phyloP scores from a whole-genome alignment of 1,284 basidiomycete species.

The Puccinia coronata region DNA sequence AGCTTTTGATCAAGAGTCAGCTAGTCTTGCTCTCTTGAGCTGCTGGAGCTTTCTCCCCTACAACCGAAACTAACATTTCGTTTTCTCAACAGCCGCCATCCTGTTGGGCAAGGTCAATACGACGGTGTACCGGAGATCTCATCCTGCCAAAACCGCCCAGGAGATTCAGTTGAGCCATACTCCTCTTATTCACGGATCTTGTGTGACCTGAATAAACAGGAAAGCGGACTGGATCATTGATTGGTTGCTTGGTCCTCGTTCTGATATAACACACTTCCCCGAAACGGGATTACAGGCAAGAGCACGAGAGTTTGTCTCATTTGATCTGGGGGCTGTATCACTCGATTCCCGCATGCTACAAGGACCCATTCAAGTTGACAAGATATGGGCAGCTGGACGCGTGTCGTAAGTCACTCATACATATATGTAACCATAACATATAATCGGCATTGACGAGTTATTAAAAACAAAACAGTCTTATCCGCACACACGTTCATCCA shows the following conservation, averaged over 20 bases:
- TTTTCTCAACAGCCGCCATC: conserved; percentile 4
- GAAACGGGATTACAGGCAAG: too few species aligned
- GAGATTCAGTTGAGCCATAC: conserved; percentile 39
- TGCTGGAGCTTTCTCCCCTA: too few species aligned
- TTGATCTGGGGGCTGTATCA: conserved; percentile 23
- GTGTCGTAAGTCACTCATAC: conserved; percentile 30
- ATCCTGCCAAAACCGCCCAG: conserved; percentile 19
- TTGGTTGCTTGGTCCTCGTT: neutral
- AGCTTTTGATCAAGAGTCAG: conserved; percentile 43
- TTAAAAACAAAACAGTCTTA: conserved; percentile 17
- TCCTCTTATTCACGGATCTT: too few species aligned
- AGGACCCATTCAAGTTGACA: conserved; percentile 30
- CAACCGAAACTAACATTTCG: too few species aligned
- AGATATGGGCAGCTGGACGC: conserved; percentile 18
- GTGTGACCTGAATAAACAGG: neutral
- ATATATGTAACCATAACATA: neutral
- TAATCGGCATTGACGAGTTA: neutral
- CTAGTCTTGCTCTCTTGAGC: neutral
- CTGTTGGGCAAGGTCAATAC: conserved; percentile 44
- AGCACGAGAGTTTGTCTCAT: conserved; percentile 12
- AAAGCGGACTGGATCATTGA: neutral
- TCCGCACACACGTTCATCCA: conserved; percentile 42
- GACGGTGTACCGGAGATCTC: conserved; percentile 31
- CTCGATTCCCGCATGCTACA: conserved; percentile 23
- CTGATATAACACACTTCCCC: neutral